Evolutionary conservation across 169 alveolate genomes (phyloP).

Genomic region (Cryptosporidium sp.): DNA sequence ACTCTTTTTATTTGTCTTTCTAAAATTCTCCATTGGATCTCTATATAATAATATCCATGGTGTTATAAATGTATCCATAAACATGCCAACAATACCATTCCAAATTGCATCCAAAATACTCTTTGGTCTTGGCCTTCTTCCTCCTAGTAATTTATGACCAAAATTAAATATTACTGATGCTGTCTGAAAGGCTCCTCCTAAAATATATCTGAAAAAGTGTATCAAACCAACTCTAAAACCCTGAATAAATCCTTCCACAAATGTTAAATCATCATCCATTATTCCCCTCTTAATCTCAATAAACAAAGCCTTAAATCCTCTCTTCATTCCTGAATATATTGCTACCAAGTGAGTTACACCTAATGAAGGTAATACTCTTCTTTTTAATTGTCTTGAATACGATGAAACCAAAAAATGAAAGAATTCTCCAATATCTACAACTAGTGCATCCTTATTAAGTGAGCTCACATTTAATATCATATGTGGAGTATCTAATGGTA

Average conservation of each 20-base stretch:
- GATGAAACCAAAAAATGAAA: slow-evolving; percentile 84
- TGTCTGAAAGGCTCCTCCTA: slow-evolving; percentile 91
- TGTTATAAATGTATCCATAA: slow-evolving; percentile 86
- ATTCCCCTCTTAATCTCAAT: slow-evolving; percentile 85
- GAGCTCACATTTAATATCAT: slow-evolving; percentile 87
- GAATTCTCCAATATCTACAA: slow-evolving; percentile 86
- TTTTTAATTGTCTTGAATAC: slow-evolving; percentile 88
- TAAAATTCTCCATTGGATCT: slow-evolving; percentile 82
- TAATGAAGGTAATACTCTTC: slow-evolving; percentile 90
- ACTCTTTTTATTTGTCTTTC: slow-evolving; percentile 77
- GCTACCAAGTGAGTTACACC: slow-evolving; percentile 91
- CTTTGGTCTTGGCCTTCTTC: slow-evolving; percentile 89
- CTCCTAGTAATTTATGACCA: slow-evolving; percentile 89
- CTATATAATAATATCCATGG: slow-evolving; percentile 89
- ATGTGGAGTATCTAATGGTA: slow-evolving; percentile 93
- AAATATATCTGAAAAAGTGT: slow-evolving; percentile 84
- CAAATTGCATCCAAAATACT: slow-evolving; percentile 90
- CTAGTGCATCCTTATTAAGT: slow-evolving; percentile 82
- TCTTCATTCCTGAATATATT: slow-evolving; percentile 84
- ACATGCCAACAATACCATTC: slow-evolving; percentile 88
- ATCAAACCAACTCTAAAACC: slow-evolving; percentile 90
- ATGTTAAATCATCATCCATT: slow-evolving; percentile 79
- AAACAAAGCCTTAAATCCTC: slow-evolving; percentile 84
- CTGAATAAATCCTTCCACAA: slow-evolving; percentile 87
- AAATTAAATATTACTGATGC: slow-evolving; percentile 87